Conservation (phyloP, 768 basidiomycete genomes). For the Pisolithus marmoratus region DNA sequence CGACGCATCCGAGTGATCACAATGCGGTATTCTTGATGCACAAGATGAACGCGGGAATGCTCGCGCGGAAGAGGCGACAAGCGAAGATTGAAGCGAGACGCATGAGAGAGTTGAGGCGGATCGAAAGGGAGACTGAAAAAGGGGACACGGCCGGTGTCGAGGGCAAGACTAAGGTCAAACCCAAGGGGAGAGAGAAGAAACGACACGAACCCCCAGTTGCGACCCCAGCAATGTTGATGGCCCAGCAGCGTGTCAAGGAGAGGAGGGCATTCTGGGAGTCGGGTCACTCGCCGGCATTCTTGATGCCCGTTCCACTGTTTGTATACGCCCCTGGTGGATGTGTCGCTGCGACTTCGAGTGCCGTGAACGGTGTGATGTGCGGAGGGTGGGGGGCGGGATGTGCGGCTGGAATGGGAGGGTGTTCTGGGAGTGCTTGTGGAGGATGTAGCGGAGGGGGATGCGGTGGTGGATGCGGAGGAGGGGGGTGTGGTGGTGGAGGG, state of each 20-base stretch:
- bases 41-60: slow-evolving; percentile 16
- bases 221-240: no score
- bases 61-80: slow-evolving; percentile 15
- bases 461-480: not conserved
- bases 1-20: slow-evolving; percentile 51
- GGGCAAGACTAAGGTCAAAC: no score
- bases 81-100: slow-evolving; percentile 22
- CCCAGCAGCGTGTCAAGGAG: not conserved
- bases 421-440: slow-evolving; percentile 15
- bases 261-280: not conserved
- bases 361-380: slow-evolving; percentile 1
- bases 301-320: slow-evolving; percentile 35
- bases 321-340: slow-evolving; percentile 17
- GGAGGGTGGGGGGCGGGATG: slow-evolving; percentile 1
- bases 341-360: slow-evolving; percentile 4
- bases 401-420: slow-evolving; percentile 1
- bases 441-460: slow-evolving; percentile 15
- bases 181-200: no score
- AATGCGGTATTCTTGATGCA: slow-evolving; percentile 37
- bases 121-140: slow-evolving; percentile 9
- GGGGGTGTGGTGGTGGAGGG: not conserved
- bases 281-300: slow-evolving; percentile 31
- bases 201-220: no score
- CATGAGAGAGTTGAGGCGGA: slow-evolving; percentile 24
- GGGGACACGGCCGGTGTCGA: no score